Conservation (phyloP, 768 basidiomycete genomes). For the Leccinum rimulosum region DNA sequence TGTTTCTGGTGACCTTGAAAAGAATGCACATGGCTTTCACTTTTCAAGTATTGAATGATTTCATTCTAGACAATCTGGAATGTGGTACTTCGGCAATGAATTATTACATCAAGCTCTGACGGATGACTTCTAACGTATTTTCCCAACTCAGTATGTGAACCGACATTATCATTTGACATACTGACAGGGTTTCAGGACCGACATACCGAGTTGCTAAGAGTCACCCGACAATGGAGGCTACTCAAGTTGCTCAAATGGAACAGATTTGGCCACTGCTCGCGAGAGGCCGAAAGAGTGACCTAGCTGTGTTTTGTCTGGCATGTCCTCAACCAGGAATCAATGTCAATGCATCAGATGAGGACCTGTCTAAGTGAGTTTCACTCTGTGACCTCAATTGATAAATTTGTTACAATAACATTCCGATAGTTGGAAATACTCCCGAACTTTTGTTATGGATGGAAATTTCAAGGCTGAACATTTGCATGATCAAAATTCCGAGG, state of each 20-base stretch:
- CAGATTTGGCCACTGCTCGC: constrained; percentile 1
- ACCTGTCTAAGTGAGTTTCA: not conserved
- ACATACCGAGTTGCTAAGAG: constrained; percentile 17
- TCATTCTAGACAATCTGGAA: constrained; percentile 12
- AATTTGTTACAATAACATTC: no score
- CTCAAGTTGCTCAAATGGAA: constrained; percentile 22
- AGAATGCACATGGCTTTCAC: not conserved
- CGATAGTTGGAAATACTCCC: not conserved
- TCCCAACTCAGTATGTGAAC: not conserved
- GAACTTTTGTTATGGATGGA: not conserved
- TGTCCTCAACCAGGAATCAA: constrained; percentile 23
- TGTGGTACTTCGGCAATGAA: constrained; percentile 7
- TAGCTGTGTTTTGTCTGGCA: constrained; percentile 19
- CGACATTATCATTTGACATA: not conserved
- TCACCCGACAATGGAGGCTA: constrained; percentile 16
- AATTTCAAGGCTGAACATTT: not conserved
- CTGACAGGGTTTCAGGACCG: constrained; percentile 2
- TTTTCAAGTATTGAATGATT: not conserved
- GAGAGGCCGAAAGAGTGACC: not conserved
- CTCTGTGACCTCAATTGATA: no score
- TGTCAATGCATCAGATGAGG: not conserved
- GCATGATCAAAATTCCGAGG: not conserved
- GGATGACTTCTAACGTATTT: constrained; percentile 2
- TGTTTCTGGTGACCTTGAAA: not conserved
- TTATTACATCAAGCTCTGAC: constrained; percentile 2